Percentiles rank a stretch among this genome's conserved stretches.
Conservation (phyloP, 306 rosid species). For the Cucurbita maxima region DNA sequence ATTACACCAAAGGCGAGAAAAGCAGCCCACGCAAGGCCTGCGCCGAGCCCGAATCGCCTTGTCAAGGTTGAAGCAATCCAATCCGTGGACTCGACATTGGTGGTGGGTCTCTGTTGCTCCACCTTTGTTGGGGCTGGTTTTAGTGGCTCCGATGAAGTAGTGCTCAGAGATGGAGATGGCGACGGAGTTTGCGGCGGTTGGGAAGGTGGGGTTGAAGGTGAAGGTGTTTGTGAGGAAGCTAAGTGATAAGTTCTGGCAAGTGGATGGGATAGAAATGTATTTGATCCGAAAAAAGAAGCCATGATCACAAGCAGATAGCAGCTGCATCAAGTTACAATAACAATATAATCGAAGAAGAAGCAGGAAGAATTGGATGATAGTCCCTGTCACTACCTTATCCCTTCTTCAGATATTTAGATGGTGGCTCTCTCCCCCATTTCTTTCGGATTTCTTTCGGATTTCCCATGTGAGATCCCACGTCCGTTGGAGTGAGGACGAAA, state of each 20-base stretch:
- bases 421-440: background rate
- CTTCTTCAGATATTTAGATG: conserved; percentile 9
- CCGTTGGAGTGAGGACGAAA: too few species aligned
- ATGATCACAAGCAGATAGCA: conserved; percentile 23
- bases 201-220: conserved; percentile 19
- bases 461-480: too few species aligned
- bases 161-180: conserved; percentile 23
- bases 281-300: conserved; percentile 68
- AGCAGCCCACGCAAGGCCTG: conserved; percentile 93
- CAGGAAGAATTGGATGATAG: background rate
- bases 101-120: conserved; percentile 27
- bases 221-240: conserved; percentile 44
- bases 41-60: conserved; percentile 80
- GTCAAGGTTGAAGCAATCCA: conserved; percentile 80
- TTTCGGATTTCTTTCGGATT: background rate
- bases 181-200: conserved; percentile 31
- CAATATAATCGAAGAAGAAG: background rate
- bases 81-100: conserved; percentile 57
- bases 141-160: conserved; percentile 29
- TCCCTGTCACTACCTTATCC: conserved; percentile 39
- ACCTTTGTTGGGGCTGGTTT: conserved; percentile 19
- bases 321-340: background rate
- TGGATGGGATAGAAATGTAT: conserved; percentile 52
- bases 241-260: conserved; percentile 42
- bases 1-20: conserved; percentile 71